These are phyloP conservation scores for Hymenoscyphus linearis DNA, from an alignment of 2,329 filamentous ascomycete genomes.

Conservation along the genomic window DNA sequence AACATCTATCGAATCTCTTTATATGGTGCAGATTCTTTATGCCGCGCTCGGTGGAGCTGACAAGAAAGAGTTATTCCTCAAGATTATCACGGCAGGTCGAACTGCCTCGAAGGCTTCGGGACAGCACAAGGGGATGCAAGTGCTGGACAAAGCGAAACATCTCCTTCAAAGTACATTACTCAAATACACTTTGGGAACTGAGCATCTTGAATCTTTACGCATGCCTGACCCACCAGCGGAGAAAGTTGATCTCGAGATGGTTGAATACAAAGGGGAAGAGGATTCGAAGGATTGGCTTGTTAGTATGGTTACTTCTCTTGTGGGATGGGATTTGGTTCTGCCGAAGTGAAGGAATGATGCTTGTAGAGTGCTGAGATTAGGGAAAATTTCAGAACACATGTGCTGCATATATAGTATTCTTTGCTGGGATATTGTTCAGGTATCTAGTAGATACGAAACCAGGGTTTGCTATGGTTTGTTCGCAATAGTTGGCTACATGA, in stretches of 20 bases:
- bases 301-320: slow-evolving; percentile 11
- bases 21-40: slow-evolving; percentile 25
- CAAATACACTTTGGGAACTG: slow-evolving; percentile 20
- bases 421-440: background rate
- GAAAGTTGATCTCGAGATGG: background rate
- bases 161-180: slow-evolving; percentile 24
- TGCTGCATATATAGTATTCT: background rate
- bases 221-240: slow-evolving; percentile 15
- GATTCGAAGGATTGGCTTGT: slow-evolving; percentile 16
- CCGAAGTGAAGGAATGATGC: background rate
- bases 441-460: too few relatives aligned
- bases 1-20: slow-evolving; percentile 16
- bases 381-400: background rate
- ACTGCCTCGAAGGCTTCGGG: background rate
- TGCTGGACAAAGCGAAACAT: slow-evolving; percentile 12
- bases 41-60: slow-evolving; percentile 19
- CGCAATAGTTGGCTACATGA: too few relatives aligned
- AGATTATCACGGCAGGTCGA: slow-evolving; percentile 14
- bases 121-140: too few relatives aligned
- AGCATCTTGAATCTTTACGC: slow-evolving; percentile 17
- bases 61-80: slow-evolving; percentile 15
- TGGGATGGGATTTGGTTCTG: slow-evolving; percentile 18
- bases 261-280: background rate
- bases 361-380: background rate
- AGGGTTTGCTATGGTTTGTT: too few relatives aligned